Base-by-base conservation (phyloP, 2,329 filamentous ascomycete species). In the Sporothrix pallida region DNA sequence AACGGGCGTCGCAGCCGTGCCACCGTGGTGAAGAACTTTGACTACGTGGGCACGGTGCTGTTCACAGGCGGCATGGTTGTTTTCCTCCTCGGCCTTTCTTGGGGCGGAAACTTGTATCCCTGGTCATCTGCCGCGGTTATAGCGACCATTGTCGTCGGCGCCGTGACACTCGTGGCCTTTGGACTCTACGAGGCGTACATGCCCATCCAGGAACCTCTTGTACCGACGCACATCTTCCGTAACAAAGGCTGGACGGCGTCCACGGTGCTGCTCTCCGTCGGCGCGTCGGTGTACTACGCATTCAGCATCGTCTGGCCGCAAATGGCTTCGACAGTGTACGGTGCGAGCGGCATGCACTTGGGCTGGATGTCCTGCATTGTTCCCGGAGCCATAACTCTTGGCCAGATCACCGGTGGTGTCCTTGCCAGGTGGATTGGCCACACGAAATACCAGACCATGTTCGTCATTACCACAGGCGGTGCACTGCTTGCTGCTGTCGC, bases 241-340 rank as follows among this genome's bases (percentile, higher is more conserved):
- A 81, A 82, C 75, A 74, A 75, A 20, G 76, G 74, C 10, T 82
- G 81, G 81, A 78, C 78, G 37, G 78, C 79, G 4, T 77, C 78
- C 12, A 79, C 78, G 12, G 76, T 82, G 48, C 71, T 81, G 9
- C 78, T 78, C 5, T 80, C 80, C 20, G 76, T 82, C 3, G 81
- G 79, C 12, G 81, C 81, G 10, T 80, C 78, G 42, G 79, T 82
- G 10, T 82, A 82, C 78, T 83, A 82, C 73, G 81, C 79, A 58
- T 79, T 82, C 60, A 81, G 80, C 31, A 79, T 82, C 15, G 77
- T 82, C 13, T 83, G 81, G 81, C 81, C 81, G 1, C 75, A 75
- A n/a, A 81, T 81, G 78, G 78, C 81, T 1, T 77, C 77, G 72
- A 73, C 78, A 3, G 77, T 78, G 74, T 72, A 48, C 1, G 71